phyloP scores from a whole-genome alignment of 192 early-diverging fungal species.

The Funneliformis mosseae region DNA sequence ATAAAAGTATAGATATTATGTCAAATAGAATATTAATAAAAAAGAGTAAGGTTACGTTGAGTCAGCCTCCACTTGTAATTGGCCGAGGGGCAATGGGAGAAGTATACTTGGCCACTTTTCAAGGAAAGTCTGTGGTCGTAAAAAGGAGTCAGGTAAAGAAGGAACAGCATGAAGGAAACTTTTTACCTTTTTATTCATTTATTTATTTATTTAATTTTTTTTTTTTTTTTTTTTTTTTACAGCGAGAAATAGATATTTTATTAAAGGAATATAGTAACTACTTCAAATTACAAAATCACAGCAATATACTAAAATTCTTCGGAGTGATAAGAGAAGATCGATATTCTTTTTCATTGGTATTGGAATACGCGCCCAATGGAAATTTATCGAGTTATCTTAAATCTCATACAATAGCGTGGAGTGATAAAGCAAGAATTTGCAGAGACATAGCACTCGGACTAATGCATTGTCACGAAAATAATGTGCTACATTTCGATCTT shows the following conservation, averaged over 20 bases:
- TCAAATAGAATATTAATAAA: slow-evolving; percentile 29
- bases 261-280: slow-evolving; percentile 33
- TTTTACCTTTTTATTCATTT: too few relatives aligned
- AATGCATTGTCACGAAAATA: slow-evolving; percentile 33
- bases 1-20: not conserved
- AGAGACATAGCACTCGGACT: slow-evolving; percentile 1
- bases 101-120: slow-evolving; percentile 13
- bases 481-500: slow-evolving; percentile 27
- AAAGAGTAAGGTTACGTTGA: not conserved
- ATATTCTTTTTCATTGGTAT: slow-evolving; percentile 19
- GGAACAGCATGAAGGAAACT: too few relatives aligned
- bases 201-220: not conserved
- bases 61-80: not conserved
- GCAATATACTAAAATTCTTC: slow-evolving; percentile 28
- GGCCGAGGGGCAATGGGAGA: slow-evolving; percentile 29
- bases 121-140: slow-evolving; percentile 3
- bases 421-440: slow-evolving; percentile 23
- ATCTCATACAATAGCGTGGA: slow-evolving; percentile 13
- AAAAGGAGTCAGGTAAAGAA: slow-evolving; percentile 28
- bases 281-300: slow-evolving; percentile 19
- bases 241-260: not conserved
- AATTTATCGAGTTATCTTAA: slow-evolving; percentile 31
- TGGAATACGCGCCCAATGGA: slow-evolving; percentile 31
- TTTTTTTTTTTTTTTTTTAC: not conserved
- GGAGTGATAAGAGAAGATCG: slow-evolving; percentile 24